Evolutionary conservation across 306 rosid genomes (phyloP).

Genomic region (Medicago ruthenica): DNA sequence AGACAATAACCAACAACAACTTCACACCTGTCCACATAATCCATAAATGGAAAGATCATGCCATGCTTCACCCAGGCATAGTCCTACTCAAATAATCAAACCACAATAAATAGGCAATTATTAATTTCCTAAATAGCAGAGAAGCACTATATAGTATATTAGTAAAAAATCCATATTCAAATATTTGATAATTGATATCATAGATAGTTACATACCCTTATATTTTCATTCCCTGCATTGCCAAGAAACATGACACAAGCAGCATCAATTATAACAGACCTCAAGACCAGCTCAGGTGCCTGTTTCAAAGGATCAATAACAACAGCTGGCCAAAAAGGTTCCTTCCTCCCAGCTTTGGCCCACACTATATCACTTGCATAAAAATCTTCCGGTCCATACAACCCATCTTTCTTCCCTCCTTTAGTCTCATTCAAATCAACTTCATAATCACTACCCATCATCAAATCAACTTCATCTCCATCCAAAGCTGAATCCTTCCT

Average conservation of each 20-base stretch:
- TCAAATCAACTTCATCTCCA: slow-evolving; percentile 46
- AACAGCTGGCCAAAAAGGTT: slow-evolving; percentile 99
- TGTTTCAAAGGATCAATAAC: slow-evolving; percentile 92
- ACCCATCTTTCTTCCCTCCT: slow-evolving; percentile 55
- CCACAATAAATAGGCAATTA: slow-evolving; percentile 45
- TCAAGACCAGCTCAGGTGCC: slow-evolving; percentile 92
- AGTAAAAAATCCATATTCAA: slow-evolving; percentile 34
- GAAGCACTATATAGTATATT: slow-evolving; percentile 13
- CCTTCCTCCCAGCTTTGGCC: slow-evolving; percentile 95
- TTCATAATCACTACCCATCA: slow-evolving; percentile 35
- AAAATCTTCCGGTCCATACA: slow-evolving; percentile 93
- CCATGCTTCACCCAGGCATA: slow-evolving; percentile 97
- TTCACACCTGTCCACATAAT: slow-evolving; percentile 79
- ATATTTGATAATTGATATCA: neutral
- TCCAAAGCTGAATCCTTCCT: slow-evolving; percentile 45
- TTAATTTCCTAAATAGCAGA: slow-evolving; percentile 36
- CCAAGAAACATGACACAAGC: slow-evolving; percentile 99
- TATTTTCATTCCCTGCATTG: slow-evolving; percentile 75
- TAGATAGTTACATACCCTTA: slow-evolving; percentile 64
- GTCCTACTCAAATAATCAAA: slow-evolving; percentile 74
- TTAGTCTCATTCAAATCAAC: slow-evolving; percentile 40
- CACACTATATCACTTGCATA: slow-evolving; percentile 93
- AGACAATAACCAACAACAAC: slow-evolving; percentile 40
- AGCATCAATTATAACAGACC: slow-evolving; percentile 90
- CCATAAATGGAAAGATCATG: slow-evolving; percentile 89